A percentile compares a stretch with the other conserved stretches of the same genome.
phyloP scores from a whole-genome alignment of 2,329 filamentous ascomycete genomes.

The Colletotrichum tofieldiae region DNA sequence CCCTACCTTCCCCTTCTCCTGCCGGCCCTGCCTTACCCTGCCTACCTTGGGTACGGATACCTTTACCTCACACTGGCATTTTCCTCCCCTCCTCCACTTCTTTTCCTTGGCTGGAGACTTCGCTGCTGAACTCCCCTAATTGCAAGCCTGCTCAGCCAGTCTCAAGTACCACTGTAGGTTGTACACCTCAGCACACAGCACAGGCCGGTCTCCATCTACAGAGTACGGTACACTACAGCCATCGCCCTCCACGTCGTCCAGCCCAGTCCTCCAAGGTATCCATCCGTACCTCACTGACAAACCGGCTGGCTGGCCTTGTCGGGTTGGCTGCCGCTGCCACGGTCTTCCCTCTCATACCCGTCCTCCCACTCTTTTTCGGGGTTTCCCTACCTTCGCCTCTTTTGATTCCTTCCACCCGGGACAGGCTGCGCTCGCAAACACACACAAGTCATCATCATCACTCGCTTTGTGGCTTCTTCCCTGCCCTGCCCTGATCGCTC shows the following conservation, averaged over 20 bases:
- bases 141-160: conserved; percentile 3
- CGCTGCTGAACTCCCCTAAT: conserved; percentile 32
- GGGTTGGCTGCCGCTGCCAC: conserved; percentile 11
- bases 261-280: conserved; percentile 4
- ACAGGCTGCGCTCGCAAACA: conserved; percentile 33
- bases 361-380: conserved; percentile 2
- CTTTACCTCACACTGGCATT: conserved; percentile 32
- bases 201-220: conserved; percentile 19
- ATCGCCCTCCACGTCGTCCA: conserved; percentile 14
- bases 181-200: neutral
- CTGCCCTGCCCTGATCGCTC: conserved; percentile 21
- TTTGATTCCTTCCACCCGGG: conserved; percentile 25
- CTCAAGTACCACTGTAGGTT: neutral
- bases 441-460: conserved; percentile 40
- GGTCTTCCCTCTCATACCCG: conserved; percentile 19
- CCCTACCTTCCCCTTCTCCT: neutral
- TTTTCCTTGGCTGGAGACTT: conserved; percentile 37
- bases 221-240: neutral
- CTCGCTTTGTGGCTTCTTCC: conserved; percentile 34
- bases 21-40: conserved; percentile 4
- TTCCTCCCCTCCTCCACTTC: conserved; percentile 24
- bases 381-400: conserved; percentile 12
- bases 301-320: neutral
- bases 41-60: neutral
- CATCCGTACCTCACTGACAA: neutral